phyloP scores from a whole-genome alignment of 768 basidiomycete species.

The Mycena chlorophos region DNA sequence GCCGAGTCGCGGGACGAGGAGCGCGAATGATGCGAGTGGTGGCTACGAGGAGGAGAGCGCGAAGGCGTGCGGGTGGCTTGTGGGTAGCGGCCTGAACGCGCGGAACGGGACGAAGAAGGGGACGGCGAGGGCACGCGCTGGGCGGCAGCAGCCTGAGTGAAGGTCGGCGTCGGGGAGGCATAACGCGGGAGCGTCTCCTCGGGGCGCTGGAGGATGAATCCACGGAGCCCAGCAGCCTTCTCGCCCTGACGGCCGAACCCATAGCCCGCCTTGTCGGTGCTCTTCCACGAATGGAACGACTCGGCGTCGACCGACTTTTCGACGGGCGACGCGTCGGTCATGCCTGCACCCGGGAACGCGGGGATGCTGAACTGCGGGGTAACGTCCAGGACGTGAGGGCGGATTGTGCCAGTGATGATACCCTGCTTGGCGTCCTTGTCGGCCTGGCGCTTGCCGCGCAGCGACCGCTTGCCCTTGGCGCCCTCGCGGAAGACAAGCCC shows the following conservation, averaged over 20 bases:
- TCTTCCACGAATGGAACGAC: slow-evolving; percentile 28
- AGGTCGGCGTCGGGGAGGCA: slow-evolving; percentile 36
- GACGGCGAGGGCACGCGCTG: slow-evolving; percentile 3
- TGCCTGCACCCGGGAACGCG: slow-evolving; percentile 29
- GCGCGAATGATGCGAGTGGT: neutral
- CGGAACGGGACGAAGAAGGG: neutral
- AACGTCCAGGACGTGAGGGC: slow-evolving; percentile 37
- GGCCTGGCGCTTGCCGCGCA: slow-evolving; percentile 54
- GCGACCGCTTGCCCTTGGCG: slow-evolving; percentile 64
- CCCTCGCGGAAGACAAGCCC: slow-evolving; percentile 77
- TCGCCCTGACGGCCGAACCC: slow-evolving; percentile 85
- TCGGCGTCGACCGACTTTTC: slow-evolving; percentile 23
- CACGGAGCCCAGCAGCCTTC: slow-evolving; percentile 65
- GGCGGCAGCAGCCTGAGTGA: slow-evolving; percentile 4
- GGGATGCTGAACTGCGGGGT: slow-evolving; percentile 35
- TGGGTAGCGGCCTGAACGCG: neutral
- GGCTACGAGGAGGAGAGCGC: slow-evolving; percentile 12
- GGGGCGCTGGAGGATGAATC: slow-evolving; percentile 59
- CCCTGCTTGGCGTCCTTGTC: slow-evolving; percentile 34
- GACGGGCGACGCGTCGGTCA: neutral
- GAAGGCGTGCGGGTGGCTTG: no score
- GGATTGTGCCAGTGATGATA: slow-evolving; percentile 49
- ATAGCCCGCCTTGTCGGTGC: slow-evolving; percentile 47
- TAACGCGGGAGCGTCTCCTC: slow-evolving; percentile 58
- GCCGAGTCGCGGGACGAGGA: slow-evolving; percentile 15